These are phyloP conservation scores for Heliocybe sulcata DNA, from an alignment of 1,284 basidiomycete species.

Conservation along the genomic window DNA sequence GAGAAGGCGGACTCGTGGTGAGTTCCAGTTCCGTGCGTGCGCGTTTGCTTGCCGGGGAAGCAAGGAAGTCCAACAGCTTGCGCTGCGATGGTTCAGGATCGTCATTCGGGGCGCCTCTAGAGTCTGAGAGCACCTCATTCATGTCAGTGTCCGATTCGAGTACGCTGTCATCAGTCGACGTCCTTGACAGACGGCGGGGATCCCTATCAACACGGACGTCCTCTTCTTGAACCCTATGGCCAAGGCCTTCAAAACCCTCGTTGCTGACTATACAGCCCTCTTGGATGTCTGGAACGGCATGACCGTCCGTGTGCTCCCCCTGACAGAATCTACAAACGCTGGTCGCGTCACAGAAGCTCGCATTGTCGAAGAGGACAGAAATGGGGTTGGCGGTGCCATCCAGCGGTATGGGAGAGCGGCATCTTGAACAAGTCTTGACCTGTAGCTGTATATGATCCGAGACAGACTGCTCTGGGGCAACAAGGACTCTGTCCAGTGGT, in stretches of 20 bases:
- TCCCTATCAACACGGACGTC: neutral
- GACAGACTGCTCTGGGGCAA: neutral
- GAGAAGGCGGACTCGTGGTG: constrained; percentile 11
- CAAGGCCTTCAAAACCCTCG: neutral
- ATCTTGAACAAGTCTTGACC: neutral
- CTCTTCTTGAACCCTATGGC: neutral
- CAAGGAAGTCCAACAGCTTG: neutral
- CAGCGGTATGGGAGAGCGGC: neutral
- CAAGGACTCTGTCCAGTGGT: neutral
- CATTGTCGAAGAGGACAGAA: neutral
- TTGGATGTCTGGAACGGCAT: neutral
- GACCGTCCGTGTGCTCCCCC: neutral
- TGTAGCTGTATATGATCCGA: neutral
- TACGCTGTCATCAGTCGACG: neutral
- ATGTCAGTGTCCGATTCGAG: neutral
- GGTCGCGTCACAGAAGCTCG: constrained; percentile 3
- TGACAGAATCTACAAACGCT: constrained; percentile 7
- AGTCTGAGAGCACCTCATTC: neutral
- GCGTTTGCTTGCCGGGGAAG: neutral
- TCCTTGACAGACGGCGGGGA: neutral
- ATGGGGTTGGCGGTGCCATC: neutral
- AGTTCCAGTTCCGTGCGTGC: neutral
- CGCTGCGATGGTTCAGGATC: neutral
- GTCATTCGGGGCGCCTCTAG: neutral
- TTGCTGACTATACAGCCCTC: neutral